phyloP scores from a whole-genome alignment of 2,329 filamentous ascomycete genomes.

The Penicillium sp. region DNA sequence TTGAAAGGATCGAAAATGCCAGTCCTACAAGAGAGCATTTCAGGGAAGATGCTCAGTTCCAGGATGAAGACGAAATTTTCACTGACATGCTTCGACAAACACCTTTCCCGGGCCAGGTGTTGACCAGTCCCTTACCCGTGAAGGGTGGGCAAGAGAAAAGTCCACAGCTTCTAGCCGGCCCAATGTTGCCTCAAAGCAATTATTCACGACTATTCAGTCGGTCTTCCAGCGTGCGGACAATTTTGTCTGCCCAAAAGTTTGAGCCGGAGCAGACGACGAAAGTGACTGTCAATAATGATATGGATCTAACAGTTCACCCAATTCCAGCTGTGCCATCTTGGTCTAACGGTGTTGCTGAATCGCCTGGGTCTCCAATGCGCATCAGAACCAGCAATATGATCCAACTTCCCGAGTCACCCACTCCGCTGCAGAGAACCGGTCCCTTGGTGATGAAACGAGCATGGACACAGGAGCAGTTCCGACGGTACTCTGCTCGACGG shows the following conservation, averaged over 20 bases:
- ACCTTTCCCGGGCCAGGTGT: background rate
- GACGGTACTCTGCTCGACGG: conserved; percentile 23
- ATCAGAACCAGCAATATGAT: conserved; percentile 22
- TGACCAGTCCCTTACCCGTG: background rate
- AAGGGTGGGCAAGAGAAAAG: background rate
- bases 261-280: conserved; percentile 4
- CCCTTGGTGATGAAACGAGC: conserved; percentile 18
- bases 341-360: background rate
- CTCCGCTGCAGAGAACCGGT: conserved; percentile 21
- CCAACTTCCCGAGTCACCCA: conserved; percentile 31
- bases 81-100: conserved; percentile 9
- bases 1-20: conserved; percentile 32
- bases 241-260: conserved; percentile 14
- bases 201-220: conserved; percentile 41
- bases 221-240: conserved; percentile 30
- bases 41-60: conserved; percentile 41
- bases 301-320: background rate
- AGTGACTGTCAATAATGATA: background rate
- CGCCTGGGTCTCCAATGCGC: conserved; percentile 25
- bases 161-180: background rate
- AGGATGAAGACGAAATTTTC: conserved; percentile 26
- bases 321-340: background rate
- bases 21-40: conserved; percentile 34
- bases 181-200: conserved; percentile 25
- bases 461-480: conserved; percentile 22